phyloP scores from a whole-genome alignment of 805 yeast species.

The Metschnikowia reukaufii region DNA sequence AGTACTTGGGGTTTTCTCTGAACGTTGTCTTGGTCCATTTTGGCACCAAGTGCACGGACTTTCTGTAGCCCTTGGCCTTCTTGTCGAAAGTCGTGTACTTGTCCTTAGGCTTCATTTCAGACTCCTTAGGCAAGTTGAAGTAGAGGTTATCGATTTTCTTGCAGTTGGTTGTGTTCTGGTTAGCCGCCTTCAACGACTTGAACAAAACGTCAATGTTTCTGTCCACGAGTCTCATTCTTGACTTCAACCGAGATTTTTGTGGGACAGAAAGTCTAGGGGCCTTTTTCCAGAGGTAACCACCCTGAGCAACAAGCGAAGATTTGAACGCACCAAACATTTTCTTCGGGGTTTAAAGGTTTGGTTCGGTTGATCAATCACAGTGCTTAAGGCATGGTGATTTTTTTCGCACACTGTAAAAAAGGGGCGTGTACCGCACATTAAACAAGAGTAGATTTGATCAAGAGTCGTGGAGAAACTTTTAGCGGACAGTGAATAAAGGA shows the following conservation, averaged over 20 bases:
- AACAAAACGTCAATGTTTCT: slow-evolving; percentile 65
- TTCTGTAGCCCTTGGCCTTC: slow-evolving; percentile 76
- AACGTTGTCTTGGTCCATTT: slow-evolving; percentile 87
- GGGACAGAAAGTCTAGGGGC: slow-evolving; percentile 60
- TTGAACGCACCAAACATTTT: slow-evolving; percentile 73
- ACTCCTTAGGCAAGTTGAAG: slow-evolving; percentile 66
- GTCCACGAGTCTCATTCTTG: slow-evolving; percentile 81
- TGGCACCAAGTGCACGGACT: slow-evolving; percentile 83
- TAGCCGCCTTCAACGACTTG: slow-evolving; percentile 29
- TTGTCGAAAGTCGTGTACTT: slow-evolving; percentile 85
- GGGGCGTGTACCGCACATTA: no score
- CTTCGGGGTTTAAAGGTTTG: background rate
- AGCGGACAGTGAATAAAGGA: no score
- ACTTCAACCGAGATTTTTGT: slow-evolving; percentile 83
- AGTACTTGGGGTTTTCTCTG: slow-evolving; percentile 76
- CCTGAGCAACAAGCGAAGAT: slow-evolving; percentile 53
- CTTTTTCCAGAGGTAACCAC: slow-evolving; percentile 70
- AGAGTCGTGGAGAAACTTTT: no score
- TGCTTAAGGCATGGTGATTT: background rate
- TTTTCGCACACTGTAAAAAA: background rate
- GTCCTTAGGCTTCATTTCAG: slow-evolving; percentile 76
- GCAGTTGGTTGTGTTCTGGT: slow-evolving; percentile 37
- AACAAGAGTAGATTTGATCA: no score
- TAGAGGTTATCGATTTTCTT: slow-evolving; percentile 38
- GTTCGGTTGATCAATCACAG: background rate